Base-by-base conservation (phyloP, 1,139 yeast species). In the Saccharomyces hybrid region DNA sequence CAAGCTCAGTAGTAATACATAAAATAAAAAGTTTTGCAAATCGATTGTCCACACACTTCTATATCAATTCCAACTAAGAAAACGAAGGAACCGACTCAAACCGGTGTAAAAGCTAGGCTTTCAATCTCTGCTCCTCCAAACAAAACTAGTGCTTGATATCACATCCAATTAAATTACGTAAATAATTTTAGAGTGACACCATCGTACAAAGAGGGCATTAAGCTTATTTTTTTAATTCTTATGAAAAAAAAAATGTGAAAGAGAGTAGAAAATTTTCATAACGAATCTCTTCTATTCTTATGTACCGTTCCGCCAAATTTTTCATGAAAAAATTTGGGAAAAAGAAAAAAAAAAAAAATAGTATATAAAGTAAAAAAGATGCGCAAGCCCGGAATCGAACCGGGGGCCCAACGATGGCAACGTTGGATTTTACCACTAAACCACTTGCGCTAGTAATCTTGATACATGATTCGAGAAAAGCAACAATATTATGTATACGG, bases 21-120 rank as follows among this genome's bases (percentile, higher is more conserved):
- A 20, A 13, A 8, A 26, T n/a, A 6, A 41, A 14, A 20, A 29
- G 3, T 13, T 29, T n/a, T 6, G 8, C 6, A 16, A 11, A 23
- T 48, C 44, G 29, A 34, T 38, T 64, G 66, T 63, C 48, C 55
- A 55, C 66, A 64, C 65, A 52, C 66, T 64, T 64, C 67, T 64
- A 64, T 64, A 62, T 64, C 66, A 56, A 53, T 54, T 58, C 55
- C 51, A 53, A 55, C 63, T 63, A 27, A 49, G 25, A 51, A 47
- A 42, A 49, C 26, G 51, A 41, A 58, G 49, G 53, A 55, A 55
- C 60, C 64, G 63, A 64, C 66, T 64, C 67, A 64, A 64, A 64
- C 67, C 60, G 65, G 57, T 51, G 54, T 46, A 26, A 51, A 38
- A 38, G 44, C 44, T 38, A 16, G n/a, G 44, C 44, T 38, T 38